phyloP scores from a whole-genome alignment of 2,329 filamentous ascomycete genomes.

The Paecilomyces fulvus region DNA sequence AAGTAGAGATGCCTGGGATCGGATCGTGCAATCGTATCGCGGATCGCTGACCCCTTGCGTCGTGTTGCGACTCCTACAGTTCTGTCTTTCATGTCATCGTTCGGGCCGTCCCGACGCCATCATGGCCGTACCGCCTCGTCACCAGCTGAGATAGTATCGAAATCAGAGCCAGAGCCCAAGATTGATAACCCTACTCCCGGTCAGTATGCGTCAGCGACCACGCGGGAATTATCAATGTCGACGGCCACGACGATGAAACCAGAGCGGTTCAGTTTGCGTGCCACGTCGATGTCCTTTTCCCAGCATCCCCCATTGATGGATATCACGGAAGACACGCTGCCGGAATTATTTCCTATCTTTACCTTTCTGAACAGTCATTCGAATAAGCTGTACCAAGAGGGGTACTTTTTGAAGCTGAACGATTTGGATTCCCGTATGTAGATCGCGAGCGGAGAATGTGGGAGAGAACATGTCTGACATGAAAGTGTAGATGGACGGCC shows the following conservation, averaged over 20 bases:
- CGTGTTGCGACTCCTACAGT: slow-evolving; percentile 43
- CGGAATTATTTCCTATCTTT: slow-evolving; percentile 91
- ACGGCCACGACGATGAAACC: slow-evolving; percentile 4
- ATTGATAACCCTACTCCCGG: background rate
- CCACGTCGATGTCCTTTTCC: slow-evolving; percentile 76
- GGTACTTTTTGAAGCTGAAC: slow-evolving; percentile 93
- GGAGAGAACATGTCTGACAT: slow-evolving; percentile 19
- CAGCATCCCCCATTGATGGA: slow-evolving; percentile 84
- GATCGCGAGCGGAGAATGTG: background rate
- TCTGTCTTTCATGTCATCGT: slow-evolving; percentile 72
- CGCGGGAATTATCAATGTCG: background rate
- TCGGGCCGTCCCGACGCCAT: slow-evolving; percentile 28
- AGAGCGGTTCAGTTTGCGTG: slow-evolving; percentile 54
- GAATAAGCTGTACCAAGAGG: slow-evolving; percentile 96
- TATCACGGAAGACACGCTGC: slow-evolving; percentile 72
- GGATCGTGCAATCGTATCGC: slow-evolving; percentile 1
- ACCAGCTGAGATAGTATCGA: background rate
- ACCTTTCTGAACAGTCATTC: slow-evolving; percentile 87
- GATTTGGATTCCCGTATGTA: slow-evolving; percentile 82
- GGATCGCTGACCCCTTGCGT: slow-evolving; percentile 24
- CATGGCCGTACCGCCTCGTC: background rate
- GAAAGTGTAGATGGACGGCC: slow-evolving; percentile 66
- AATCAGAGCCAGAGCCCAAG: background rate
- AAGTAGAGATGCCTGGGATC: slow-evolving; percentile 12
- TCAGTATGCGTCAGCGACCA: background rate